Evolutionary conservation across 2,329 filamentous ascomycete species (phyloP), one percentile per base, ranked within the genome.

Genomic region (Xylariales sp.): DNA sequence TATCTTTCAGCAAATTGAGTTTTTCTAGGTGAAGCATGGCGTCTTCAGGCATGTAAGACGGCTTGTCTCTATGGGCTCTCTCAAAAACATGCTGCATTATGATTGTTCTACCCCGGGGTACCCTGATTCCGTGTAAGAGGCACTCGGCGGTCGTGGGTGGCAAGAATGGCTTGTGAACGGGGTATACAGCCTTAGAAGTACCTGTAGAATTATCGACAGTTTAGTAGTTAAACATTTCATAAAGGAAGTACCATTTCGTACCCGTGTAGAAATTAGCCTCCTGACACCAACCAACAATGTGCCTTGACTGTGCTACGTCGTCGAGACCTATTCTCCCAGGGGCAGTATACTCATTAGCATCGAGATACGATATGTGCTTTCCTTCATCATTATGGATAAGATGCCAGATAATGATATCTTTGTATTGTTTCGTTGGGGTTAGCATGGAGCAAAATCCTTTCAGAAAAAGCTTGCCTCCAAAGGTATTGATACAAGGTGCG

Each of bases 361-460:
- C 53, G 5, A 36, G 16, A 36, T 65, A 65, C 6, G 48, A 55
- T 7, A 65, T 55, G 28, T 34, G 43, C 16, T 49, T 60, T 16
- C 41, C 49, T 43, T 61, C 50, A 6, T 34, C 10, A n/a, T 55
- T 60, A 14, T 54, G 32, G 3, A 55, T 9, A 12, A 65, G 12
- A 43, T 61, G 63, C 63, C 63, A 65, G 30, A 36, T 4, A 18
- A 65, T 4, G 3, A 16, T 18, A 7, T 56, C 56, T 45, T 4
- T 41, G 10, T 30, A 7, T 3, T 36, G 46, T 3, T 30, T 43
- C 1, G 23, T 54, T 8, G 18, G 56, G 1, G 55, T 7, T 12
- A 61, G 8, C 41, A 65, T 32, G 2, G 63, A 39, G 18, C 39
- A 60, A 50, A 60, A 65, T 3, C 63, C 56, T 7, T 65, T 65